phyloP scores from a whole-genome alignment of 2,329 filamentous ascomycete genomes.

The Neurospora sp. region DNA sequence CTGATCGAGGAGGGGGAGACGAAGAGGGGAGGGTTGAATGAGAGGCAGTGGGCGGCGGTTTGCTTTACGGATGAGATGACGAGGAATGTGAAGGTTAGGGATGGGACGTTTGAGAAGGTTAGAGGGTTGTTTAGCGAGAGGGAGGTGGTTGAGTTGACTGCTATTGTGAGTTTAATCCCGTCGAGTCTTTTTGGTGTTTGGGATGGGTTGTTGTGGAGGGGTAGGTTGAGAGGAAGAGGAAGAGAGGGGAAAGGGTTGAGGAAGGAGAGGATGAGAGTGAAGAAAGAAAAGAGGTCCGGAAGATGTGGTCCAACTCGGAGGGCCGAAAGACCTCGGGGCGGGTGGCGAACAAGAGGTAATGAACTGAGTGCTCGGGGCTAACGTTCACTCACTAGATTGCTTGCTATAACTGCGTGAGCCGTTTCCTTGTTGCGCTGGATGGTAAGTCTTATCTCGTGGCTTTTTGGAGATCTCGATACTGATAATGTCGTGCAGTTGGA shows the following conservation, averaged over 20 bases:
- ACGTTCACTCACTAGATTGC: slow-evolving; percentile 36
- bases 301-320: background rate
- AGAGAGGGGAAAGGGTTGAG: background rate
- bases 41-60: slow-evolving; percentile 58
- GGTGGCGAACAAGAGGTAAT: background rate
- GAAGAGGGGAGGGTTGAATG: slow-evolving; percentile 39
- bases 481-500: slow-evolving; percentile 34
- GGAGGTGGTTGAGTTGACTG: slow-evolving; percentile 73
- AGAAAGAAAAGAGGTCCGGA: background rate
- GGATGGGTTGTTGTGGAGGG: background rate
- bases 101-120: slow-evolving; percentile 57
- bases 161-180: slow-evolving; percentile 46
- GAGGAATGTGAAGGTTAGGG: slow-evolving; percentile 55
- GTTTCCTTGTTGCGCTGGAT: slow-evolving; percentile 74
- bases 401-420: slow-evolving; percentile 76
- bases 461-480: slow-evolving; percentile 12
- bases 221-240: background rate
- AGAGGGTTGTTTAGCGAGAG: slow-evolving; percentile 54
- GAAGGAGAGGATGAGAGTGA: background rate
- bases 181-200: background rate
- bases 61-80: slow-evolving; percentile 81
- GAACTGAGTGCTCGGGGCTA: background rate
- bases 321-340: background rate
- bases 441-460: slow-evolving; percentile 35
- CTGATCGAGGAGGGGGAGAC: slow-evolving; percentile 22